Evolutionary conservation across 345 rosid genomes (phyloP).

Genomic region (Raphanus raphanistrum): DNA sequence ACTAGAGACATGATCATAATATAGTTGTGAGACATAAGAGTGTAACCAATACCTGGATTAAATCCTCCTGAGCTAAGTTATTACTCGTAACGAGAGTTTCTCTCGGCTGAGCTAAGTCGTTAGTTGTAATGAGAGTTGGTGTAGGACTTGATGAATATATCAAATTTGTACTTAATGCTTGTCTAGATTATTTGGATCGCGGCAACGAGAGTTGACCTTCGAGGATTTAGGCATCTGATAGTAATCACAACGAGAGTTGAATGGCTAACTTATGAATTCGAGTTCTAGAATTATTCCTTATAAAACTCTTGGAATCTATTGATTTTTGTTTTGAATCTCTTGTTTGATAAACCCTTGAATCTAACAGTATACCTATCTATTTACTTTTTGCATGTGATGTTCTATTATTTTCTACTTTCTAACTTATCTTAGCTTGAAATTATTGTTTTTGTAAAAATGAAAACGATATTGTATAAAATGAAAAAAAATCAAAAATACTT

Average conservation of each 20-base stretch:
- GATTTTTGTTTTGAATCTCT: too few relatives aligned
- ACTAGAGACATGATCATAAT: neutral
- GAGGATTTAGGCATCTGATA: neutral
- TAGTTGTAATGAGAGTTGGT: neutral
- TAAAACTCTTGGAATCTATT: neutral
- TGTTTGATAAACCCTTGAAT: too few relatives aligned
- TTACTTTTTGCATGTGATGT: too few relatives aligned
- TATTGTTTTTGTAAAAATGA: too few relatives aligned
- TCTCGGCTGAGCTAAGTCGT: too few relatives aligned
- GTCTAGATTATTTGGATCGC: neutral
- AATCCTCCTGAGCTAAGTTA: neutral
- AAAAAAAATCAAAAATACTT: too few relatives aligned
- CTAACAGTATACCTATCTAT: too few relatives aligned
- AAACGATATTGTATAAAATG: too few relatives aligned
- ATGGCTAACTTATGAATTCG: neutral
- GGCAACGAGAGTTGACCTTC: neutral
- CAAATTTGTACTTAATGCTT: neutral
- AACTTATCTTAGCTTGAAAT: too few relatives aligned
- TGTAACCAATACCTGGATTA: neutral
- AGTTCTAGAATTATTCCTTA: neutral
- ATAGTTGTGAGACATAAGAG: neutral
- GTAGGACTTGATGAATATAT: neutral
- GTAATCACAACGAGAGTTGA: neutral
- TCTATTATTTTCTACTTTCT: too few relatives aligned
- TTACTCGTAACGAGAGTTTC: neutral